Evolutionary conservation across 108 stramenopile genomes (phyloP), one percentile per base, ranked within the genome.

Genomic region (Seminavis robusta): DNA sequence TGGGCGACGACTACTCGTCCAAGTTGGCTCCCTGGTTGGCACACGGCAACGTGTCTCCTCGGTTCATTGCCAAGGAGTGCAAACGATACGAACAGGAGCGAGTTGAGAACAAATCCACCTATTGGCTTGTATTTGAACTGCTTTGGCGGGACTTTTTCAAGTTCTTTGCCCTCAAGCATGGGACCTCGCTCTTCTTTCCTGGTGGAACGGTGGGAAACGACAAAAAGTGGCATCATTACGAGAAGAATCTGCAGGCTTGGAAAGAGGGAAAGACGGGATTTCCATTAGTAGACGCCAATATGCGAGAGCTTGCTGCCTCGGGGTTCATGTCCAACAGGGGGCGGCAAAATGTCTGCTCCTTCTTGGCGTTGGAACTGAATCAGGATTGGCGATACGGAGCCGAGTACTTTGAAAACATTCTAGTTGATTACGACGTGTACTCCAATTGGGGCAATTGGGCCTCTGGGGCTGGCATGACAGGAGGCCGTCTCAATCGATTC

Each of bases 301-400:
- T 98, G 98, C 74, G 98, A 17, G 98, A 99, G 77, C 71, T 99
- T 5, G 63, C 59, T 7, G 87, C 86, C 0, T 95, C 95, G 3
- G 98, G 98, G 0, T 99, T 95, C 79, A 97, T 97, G 97, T 86
- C 83, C 24, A 99, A 99, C 59, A 83, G 98, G 17, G 97, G 94
- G 10, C 77, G 96, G 13, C 97, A 98, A 63, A 97, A 95, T 60
- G 97, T 98, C 4, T 86, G 86, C 11, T 90, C 88, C 15, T 99
- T 95, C 51, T 61, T 99, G 43, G 81, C 88, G 6, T 76, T 88
- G 49, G 97, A 99, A 52, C 74, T 97, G 66, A 84, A 89, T 58
- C 74, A 85, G 59, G 98, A 99, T 59, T 99, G 97, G 98, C 62
- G 98, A 13, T 71, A 80, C 36, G 98, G 98, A 6, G 98, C 88